A percentile compares a stretch with the other conserved stretches of the same genome.
phyloP scores from a whole-genome alignment of 2,329 filamentous ascomycete species.

The Penicillium sp. region DNA sequence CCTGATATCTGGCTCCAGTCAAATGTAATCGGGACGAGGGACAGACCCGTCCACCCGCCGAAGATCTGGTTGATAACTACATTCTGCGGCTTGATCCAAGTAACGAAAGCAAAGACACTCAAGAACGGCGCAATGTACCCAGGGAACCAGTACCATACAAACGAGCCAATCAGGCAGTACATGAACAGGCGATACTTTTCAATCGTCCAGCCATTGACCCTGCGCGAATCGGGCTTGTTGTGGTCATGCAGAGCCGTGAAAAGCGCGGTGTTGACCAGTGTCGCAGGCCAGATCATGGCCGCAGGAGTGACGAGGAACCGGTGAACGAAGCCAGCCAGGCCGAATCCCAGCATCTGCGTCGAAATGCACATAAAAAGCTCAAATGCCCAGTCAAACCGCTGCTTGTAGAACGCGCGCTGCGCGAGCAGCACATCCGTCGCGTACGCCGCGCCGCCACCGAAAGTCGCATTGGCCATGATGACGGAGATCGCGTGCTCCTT shows the following conservation, averaged over 20 bases:
- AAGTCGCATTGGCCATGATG: conserved; percentile 69
- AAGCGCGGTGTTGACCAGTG: conserved; percentile 68
- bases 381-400: conserved; percentile 69
- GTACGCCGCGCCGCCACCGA: conserved; percentile 65
- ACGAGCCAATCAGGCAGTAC: conserved; percentile 61
- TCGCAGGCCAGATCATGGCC: conserved; percentile 76
- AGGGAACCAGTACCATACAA: conserved; percentile 71
- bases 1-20: conserved; percentile 77
- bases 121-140: conserved; percentile 72
- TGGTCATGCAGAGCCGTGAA: conserved; percentile 77
- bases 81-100: conserved; percentile 73
- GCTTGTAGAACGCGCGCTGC: conserved; percentile 73
- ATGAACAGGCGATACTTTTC: conserved; percentile 70
- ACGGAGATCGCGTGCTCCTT: conserved; percentile 54
- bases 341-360: conserved; percentile 72
- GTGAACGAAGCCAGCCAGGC: conserved; percentile 70
- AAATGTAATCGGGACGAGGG: conserved; percentile 73
- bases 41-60: conserved; percentile 70
- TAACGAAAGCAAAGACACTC: conserved; percentile 72
- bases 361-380: conserved; percentile 70
- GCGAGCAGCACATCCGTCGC: conserved; percentile 76
- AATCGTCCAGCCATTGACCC: conserved; percentile 68
- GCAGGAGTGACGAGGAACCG: conserved; percentile 62
- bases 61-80: conserved; percentile 74
- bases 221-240: conserved; percentile 57